Percentiles rank a stretch among this genome's conserved stretches.
These are phyloP conservation scores for Clonostachys rhizophaga DNA, from an alignment of 2,329 filamentous ascomycete species.

Conservation along the genomic window DNA sequence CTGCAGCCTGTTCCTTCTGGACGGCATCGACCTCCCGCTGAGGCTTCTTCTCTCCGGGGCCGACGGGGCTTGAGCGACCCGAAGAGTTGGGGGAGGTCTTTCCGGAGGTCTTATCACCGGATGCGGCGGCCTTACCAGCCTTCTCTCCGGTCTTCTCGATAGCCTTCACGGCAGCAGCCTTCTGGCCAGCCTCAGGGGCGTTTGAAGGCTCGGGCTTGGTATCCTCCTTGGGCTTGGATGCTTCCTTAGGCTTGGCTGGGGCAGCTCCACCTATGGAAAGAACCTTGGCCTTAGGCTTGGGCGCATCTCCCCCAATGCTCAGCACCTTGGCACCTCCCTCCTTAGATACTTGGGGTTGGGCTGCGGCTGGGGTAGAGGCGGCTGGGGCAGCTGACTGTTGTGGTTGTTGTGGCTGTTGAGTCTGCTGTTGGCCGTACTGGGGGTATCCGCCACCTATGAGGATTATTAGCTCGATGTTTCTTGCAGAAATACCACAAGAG, in stretches of 20 bases:
- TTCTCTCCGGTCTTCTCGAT: constrained; percentile 84
- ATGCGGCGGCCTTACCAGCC: constrained; percentile 28
- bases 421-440: constrained; percentile 44
- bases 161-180: constrained; percentile 82
- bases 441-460: constrained; percentile 44
- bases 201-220: constrained; percentile 40
- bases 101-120: constrained; percentile 50
- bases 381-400: constrained; percentile 36
- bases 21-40: constrained; percentile 76
- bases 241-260: constrained; percentile 24
- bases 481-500: constrained; percentile 3
- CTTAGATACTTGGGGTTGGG: constrained; percentile 38
- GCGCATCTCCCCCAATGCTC: constrained; percentile 63
- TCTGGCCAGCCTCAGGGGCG: constrained; percentile 67
- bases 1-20: constrained; percentile 73
- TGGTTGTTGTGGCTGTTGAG: constrained; percentile 30
- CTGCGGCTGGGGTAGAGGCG: constrained; percentile 31
- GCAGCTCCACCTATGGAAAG: constrained; percentile 32
- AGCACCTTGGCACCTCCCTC: constrained; percentile 59
- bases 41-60: constrained; percentile 44
- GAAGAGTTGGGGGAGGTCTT: constrained; percentile 82
- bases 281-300: constrained; percentile 46
- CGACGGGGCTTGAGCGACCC: constrained; percentile 76
- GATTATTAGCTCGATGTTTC: constrained; percentile 8
- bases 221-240: constrained; percentile 41